phyloP scores from a whole-genome alignment of 2,329 filamentous ascomycete species.

The Salinomyces thailandicus region DNA sequence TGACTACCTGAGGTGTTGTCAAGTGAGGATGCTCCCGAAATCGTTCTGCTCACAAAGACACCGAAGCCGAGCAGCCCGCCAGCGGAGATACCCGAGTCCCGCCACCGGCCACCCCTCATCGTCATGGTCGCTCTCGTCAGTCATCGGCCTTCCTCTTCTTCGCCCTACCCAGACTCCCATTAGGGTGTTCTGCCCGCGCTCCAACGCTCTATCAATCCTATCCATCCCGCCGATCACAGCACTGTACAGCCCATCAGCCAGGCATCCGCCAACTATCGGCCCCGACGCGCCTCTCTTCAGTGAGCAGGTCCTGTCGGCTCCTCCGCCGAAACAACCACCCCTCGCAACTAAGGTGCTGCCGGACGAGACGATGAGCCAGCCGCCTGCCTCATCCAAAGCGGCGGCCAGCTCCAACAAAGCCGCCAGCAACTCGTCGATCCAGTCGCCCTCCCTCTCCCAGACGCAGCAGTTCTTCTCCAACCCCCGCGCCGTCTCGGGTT shows the following conservation, averaged over 20 bases:
- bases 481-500: slow-evolving; percentile 34
- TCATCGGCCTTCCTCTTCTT: too few species aligned
- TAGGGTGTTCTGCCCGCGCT: slow-evolving; percentile 2
- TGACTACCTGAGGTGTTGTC: too few species aligned
- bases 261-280: background rate
- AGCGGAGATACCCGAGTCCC: background rate
- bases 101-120: background rate
- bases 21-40: too few species aligned
- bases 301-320: slow-evolving; percentile 3
- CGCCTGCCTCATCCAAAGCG: slow-evolving; percentile 25
- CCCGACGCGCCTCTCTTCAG: slow-evolving; percentile 2
- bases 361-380: slow-evolving; percentile 38
- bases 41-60: too few species aligned
- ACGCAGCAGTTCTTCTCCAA: slow-evolving; percentile 33
- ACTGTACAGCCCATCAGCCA: background rate
- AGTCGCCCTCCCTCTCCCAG: slow-evolving; percentile 33
- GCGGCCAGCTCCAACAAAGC: slow-evolving; percentile 33
- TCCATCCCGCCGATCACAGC: too few species aligned
- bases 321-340: background rate
- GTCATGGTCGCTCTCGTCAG: too few species aligned
- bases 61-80: too few species aligned
- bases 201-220: too few species aligned
- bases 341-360: too few species aligned
- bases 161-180: slow-evolving; percentile 1
- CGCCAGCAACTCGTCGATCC: slow-evolving; percentile 3